These are phyloP conservation scores for Salix caprea DNA, from an alignment of 345 rosid genomes.

Conservation along the genomic window DNA sequence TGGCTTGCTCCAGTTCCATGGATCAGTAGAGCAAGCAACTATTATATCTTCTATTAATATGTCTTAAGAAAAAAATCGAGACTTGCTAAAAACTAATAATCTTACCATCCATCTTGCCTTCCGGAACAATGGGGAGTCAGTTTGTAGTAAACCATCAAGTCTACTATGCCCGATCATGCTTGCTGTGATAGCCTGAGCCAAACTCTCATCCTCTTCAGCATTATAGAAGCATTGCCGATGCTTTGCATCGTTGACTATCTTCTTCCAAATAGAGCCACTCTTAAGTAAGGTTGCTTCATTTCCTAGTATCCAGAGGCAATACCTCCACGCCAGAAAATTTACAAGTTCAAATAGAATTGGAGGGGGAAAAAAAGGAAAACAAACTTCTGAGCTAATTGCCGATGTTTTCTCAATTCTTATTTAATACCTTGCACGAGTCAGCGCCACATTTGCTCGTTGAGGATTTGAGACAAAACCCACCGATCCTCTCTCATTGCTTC, in stretches of 20 bases:
- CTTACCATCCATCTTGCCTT: slow-evolving; percentile 5
- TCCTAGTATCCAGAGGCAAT: slow-evolving; percentile 49
- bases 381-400: not conserved
- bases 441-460: slow-evolving; percentile 15
- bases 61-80: no score
- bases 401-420: not conserved
- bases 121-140: not conserved
- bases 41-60: no score
- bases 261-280: slow-evolving; percentile 34
- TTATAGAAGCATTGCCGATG: slow-evolving; percentile 27
- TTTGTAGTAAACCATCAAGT: not conserved
- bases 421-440: slow-evolving; percentile 36
- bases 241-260: slow-evolving; percentile 35
- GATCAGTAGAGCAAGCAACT: no score
- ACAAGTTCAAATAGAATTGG: not conserved
- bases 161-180: not conserved
- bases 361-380: not conserved
- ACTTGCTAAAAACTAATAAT: no score
- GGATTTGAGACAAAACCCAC: slow-evolving; percentile 33
- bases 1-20: no score
- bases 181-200: slow-evolving; percentile 15
- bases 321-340: slow-evolving; percentile 11
- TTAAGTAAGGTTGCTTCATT: slow-evolving; percentile 33
- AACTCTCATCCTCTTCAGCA: slow-evolving; percentile 34
- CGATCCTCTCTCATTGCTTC: slow-evolving; percentile 34